Conservation (phyloP, 257 asterid genomes). For the Solanum lignicaule region DNA sequence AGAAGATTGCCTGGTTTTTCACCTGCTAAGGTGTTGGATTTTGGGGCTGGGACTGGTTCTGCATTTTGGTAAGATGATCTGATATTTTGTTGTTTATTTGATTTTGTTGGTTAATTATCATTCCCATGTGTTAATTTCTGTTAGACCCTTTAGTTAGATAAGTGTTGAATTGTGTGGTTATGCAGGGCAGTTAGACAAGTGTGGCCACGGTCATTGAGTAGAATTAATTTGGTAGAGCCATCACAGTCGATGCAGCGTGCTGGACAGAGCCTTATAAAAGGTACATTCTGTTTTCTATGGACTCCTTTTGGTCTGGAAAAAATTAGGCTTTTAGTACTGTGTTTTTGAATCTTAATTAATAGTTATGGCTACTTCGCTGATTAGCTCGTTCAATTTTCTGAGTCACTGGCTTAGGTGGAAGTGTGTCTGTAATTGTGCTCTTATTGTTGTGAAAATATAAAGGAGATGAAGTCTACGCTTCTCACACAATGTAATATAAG, state of each 20-base stretch:
- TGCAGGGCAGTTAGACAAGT: conserved; percentile 89
- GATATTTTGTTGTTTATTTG: neutral
- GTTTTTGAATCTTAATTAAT: neutral
- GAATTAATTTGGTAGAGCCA: conserved; percentile 85
- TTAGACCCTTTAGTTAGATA: neutral
- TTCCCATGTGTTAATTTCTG: neutral
- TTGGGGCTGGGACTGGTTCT: conserved; percentile 98
- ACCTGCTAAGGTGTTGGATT: conserved; percentile 84
- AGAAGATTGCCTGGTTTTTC: conserved; percentile 74
- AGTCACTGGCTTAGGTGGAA: neutral
- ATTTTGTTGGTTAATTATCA: neutral
- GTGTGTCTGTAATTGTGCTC: neutral
- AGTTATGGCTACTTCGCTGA: neutral
- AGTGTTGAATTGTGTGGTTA: neutral
- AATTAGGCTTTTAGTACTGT: neutral
- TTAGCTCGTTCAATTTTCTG: neutral
- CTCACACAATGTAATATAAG: neutral
- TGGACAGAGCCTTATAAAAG: conserved; percentile 69
- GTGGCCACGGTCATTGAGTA: conserved; percentile 78
- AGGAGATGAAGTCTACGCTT: neutral
- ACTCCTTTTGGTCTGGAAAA: neutral
- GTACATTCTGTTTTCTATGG: conserved; percentile 16
- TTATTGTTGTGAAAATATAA: neutral
- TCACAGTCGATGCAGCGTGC: conserved; percentile 98
- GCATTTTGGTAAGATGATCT: conserved; percentile 74